Conservation (phyloP, 1,284 basidiomycete species). For the Stygiomarasmius scandens region DNA sequence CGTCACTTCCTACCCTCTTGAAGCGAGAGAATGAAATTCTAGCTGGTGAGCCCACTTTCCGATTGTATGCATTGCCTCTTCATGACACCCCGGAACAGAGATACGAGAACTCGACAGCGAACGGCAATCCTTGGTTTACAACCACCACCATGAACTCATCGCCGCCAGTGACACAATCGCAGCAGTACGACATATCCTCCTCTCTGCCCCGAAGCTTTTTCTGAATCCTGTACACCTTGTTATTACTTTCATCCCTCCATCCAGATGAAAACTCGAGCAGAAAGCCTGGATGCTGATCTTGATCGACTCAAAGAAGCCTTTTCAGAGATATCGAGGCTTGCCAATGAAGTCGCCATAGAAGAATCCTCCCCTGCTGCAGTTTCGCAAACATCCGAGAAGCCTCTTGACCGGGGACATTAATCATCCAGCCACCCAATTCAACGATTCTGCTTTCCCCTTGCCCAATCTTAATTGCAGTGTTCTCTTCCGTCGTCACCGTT, state of each 20-base stretch:
- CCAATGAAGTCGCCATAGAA: constrained; percentile 66
- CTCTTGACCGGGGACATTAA: neutral
- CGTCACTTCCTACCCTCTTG: constrained; percentile 69
- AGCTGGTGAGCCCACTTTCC: constrained; percentile 45
- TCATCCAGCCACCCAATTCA: neutral
- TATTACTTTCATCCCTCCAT: no score
- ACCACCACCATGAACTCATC: constrained; percentile 93
- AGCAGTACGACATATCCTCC: constrained; percentile 53
- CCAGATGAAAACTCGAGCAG: constrained; percentile 88
- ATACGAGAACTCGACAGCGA: constrained; percentile 88
- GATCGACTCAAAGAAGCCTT: constrained; percentile 79
- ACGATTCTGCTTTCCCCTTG: neutral
- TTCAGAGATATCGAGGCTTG: constrained; percentile 80
- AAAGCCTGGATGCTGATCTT: constrained; percentile 80
- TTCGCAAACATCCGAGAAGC: neutral
- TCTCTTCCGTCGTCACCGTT: neutral
- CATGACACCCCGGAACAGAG: constrained; percentile 46
- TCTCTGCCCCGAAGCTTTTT: constrained; percentile 1
- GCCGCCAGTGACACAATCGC: constrained; percentile 90
- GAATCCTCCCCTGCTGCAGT: neutral
- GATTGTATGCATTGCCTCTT: constrained; percentile 1
- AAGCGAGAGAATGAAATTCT: constrained; percentile 80
- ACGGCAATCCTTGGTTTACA: constrained; percentile 89
- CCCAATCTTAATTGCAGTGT: neutral
- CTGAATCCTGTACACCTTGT: neutral